A percentile compares a stretch with the other conserved stretches of the same genome.
phyloP scores from a whole-genome alignment of 805 yeast genomes.

The Tetrapisispora arboricola region DNA sequence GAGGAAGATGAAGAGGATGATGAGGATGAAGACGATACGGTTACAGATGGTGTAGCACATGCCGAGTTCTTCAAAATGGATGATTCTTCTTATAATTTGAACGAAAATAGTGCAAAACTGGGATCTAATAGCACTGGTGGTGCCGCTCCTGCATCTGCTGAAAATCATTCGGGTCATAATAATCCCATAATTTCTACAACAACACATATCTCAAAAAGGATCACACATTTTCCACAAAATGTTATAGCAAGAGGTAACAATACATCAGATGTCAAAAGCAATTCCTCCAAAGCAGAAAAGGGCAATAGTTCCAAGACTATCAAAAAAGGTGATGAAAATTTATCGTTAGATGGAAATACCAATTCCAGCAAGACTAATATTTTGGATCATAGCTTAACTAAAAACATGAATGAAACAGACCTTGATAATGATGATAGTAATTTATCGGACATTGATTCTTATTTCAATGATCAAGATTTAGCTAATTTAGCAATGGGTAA shows the following conservation, averaged over 20 bases:
- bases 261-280: constrained; percentile 8
- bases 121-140: constrained; percentile 1
- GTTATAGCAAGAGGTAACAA: constrained; percentile 11
- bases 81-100: background rate
- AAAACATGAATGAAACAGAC: background rate
- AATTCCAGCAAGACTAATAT: background rate
- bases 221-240: constrained; percentile 15
- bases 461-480: constrained; percentile 25
- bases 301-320: background rate
- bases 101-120: constrained; percentile 1
- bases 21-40: constrained; percentile 21
- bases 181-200: background rate
- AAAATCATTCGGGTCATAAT: constrained; percentile 1
- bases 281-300: constrained; percentile 9
- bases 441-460: constrained; percentile 25
- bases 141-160: background rate
- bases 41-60: constrained; percentile 10
- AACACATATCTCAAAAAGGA: constrained; percentile 5
- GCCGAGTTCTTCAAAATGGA: constrained; percentile 20
- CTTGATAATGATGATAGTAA: constrained; percentile 4
- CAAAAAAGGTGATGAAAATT: background rate
- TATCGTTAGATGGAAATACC: background rate
- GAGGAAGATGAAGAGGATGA: constrained; percentile 29
- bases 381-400: background rate
- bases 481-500: constrained; percentile 16